Percentiles rank a stretch among this genome's conserved stretches.
Evolutionary conservation across 495 filamentous ascomycete genomes (phyloP).

Genomic region (Penicillium mononematosum): DNA sequence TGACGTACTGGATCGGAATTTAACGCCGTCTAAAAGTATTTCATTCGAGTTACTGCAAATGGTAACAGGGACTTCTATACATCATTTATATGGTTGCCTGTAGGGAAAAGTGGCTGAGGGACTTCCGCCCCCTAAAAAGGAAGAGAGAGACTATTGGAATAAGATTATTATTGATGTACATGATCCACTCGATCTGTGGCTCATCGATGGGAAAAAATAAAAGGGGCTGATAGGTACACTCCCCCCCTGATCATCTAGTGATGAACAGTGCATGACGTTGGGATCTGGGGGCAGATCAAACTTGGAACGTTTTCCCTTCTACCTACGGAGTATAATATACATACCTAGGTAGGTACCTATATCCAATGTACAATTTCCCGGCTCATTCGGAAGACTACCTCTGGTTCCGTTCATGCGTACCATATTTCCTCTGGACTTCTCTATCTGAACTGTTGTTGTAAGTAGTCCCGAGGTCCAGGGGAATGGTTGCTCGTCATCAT

Average conservation of each 20-base stretch:
- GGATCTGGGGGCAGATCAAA: constrained; percentile 7
- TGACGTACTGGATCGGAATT: constrained; percentile 13
- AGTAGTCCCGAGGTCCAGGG: no score
- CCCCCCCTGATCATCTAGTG: constrained; percentile 17
- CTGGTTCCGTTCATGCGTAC: background rate
- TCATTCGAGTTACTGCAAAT: background rate
- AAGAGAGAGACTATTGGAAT: background rate
- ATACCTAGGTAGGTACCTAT: no score
- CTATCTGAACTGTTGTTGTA: background rate
- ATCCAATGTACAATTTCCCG: background rate
- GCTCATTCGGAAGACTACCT: constrained; percentile 2
- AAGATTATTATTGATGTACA: background rate
- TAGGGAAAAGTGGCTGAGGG: constrained; percentile 2
- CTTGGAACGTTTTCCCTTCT: background rate
- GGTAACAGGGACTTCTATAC: background rate
- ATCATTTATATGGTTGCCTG: constrained; percentile 10
- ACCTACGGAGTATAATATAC: background rate
- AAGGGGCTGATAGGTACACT: constrained; percentile 1
- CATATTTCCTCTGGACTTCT: background rate
- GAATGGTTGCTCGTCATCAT: no score
- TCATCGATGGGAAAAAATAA: background rate
- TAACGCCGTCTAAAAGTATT: background rate
- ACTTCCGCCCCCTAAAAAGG: background rate
- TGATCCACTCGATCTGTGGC: constrained; percentile 6
- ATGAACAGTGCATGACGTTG: constrained; percentile 24